These are phyloP conservation scores for Aaosphaeria arxii DNA, from an alignment of 2,329 filamentous ascomycete species.

Conservation along the genomic window DNA sequence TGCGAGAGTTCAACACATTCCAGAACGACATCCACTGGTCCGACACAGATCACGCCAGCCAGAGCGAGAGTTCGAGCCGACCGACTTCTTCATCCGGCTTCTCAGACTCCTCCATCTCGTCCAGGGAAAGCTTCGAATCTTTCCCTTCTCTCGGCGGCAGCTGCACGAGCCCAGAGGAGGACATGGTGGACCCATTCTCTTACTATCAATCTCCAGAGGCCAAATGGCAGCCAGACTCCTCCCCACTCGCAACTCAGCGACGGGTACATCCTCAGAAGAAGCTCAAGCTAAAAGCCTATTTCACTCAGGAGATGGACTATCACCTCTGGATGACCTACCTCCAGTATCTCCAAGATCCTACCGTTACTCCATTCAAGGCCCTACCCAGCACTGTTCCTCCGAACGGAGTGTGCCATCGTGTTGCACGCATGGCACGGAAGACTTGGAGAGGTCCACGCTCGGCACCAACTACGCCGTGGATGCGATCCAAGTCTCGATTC, in stretches of 20 bases:
- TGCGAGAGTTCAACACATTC: slow-evolving; percentile 25
- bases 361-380: slow-evolving; percentile 65
- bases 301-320: slow-evolving; percentile 63
- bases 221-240: slow-evolving; percentile 25
- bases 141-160: slow-evolving; percentile 58
- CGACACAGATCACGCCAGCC: slow-evolving; percentile 25
- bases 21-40: slow-evolving; percentile 28
- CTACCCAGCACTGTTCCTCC: slow-evolving; percentile 62
- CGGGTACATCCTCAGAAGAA: slow-evolving; percentile 36
- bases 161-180: slow-evolving; percentile 60
- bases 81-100: slow-evolving; percentile 57
- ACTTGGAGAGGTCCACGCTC: slow-evolving; percentile 54
- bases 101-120: slow-evolving; percentile 62
- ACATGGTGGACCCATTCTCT: slow-evolving; percentile 56
- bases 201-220: slow-evolving; percentile 34
- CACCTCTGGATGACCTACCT: slow-evolving; percentile 67
- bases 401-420: slow-evolving; percentile 62
- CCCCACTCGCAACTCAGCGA: slow-evolving; percentile 26
- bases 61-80: slow-evolving; percentile 48
- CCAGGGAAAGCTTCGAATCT: slow-evolving; percentile 55
- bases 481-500: slow-evolving; percentile 14
- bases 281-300: slow-evolving; percentile 45
- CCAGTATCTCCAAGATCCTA: slow-evolving; percentile 63
- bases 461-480: slow-evolving; percentile 21
- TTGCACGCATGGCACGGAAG: slow-evolving; percentile 59